Percentiles rank a stretch among this genome's conserved stretches.
phyloP scores from a whole-genome alignment of 1,139 yeast genomes.

The Blastobotrys arbuscula region DNA sequence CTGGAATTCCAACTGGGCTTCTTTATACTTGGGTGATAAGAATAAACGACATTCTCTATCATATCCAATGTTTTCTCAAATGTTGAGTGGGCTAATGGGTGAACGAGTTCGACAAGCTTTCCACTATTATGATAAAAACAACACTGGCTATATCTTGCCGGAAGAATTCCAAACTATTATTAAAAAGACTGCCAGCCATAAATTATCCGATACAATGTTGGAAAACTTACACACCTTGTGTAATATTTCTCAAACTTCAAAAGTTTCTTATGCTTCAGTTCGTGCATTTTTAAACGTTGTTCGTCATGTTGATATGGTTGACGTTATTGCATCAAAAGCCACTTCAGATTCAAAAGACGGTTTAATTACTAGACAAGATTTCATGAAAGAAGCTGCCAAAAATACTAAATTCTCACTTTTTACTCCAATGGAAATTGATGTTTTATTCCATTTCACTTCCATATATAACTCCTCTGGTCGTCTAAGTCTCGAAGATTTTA shows the following conservation, averaged over 20 bases:
- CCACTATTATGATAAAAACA: conserved; percentile 33
- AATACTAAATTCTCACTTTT: conserved; percentile 39
- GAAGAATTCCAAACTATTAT: conserved; percentile 39
- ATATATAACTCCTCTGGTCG: conserved; percentile 34
- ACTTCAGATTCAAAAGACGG: conserved; percentile 34
- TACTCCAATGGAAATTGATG: conserved; percentile 43
- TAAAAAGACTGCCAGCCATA: conserved; percentile 37
- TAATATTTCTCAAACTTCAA: conserved; percentile 32
- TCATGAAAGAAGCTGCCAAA: conserved; percentile 38
- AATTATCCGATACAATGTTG: conserved; percentile 38
- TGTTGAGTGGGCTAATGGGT: conserved; percentile 41
- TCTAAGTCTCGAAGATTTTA: conserved; percentile 37
- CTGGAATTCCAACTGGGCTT: conserved; percentile 42
- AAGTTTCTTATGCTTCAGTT: conserved; percentile 40
- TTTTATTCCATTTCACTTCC: conserved; percentile 41
- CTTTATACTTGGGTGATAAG: conserved; percentile 38
- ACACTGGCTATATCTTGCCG: conserved; percentile 39
- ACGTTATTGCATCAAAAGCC: conserved; percentile 36
- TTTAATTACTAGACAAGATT: conserved; percentile 36
- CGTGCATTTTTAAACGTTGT: conserved; percentile 42
- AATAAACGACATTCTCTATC: conserved; percentile 37
- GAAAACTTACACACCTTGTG: conserved; percentile 37
- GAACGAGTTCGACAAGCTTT: conserved; percentile 45
- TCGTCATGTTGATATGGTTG: conserved; percentile 40
- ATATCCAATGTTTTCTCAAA: conserved; percentile 41